These are phyloP conservation scores for Buxus sempervirens DNA, from an alignment of 164 flowering plant genomes.

Conservation along the genomic window DNA sequence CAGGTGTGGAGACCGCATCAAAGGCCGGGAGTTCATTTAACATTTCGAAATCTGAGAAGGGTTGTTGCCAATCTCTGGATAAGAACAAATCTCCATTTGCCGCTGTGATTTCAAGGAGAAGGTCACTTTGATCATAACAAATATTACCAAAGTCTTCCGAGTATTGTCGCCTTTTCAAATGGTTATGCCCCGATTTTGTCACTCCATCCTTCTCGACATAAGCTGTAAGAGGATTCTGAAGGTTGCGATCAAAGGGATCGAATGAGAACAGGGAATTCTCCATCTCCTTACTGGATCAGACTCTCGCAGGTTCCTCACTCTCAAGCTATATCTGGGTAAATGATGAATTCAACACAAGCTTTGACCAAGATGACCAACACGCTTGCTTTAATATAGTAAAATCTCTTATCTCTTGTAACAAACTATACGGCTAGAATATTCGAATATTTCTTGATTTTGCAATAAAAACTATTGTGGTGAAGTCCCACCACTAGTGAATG, in stretches of 20 bases:
- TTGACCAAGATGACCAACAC: neutral
- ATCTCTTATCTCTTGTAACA: neutral
- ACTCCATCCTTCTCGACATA: constrained; percentile 8
- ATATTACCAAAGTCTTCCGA: constrained; percentile 16
- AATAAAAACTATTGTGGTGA: neutral
- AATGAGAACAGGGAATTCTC: constrained; percentile 10
- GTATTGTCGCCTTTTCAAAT: constrained; percentile 16
- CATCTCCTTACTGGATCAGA: neutral
- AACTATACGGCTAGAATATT: too few relatives aligned
- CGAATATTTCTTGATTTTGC: neutral
- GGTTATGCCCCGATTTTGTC: constrained; percentile 11
- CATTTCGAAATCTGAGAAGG: constrained; percentile 14
- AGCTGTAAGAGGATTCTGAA: constrained; percentile 4
- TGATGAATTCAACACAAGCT: neutral
- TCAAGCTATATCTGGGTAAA: neutral
- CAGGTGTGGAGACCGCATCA: constrained; percentile 14
- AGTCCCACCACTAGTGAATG: too few relatives aligned
- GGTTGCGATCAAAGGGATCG: constrained; percentile 18
- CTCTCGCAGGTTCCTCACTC: neutral
- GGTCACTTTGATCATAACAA: constrained; percentile 18
- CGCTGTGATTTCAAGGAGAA: constrained; percentile 11
- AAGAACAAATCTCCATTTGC: constrained; percentile 8
- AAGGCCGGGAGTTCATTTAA: constrained; percentile 23
- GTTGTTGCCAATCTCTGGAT: constrained; percentile 20
- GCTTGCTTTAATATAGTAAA: too few relatives aligned